A percentile compares a stretch with the other conserved stretches of the same genome.
phyloP scores from a whole-genome alignment of 2,329 filamentous ascomycete species.

The Cryphonectria japonica region DNA sequence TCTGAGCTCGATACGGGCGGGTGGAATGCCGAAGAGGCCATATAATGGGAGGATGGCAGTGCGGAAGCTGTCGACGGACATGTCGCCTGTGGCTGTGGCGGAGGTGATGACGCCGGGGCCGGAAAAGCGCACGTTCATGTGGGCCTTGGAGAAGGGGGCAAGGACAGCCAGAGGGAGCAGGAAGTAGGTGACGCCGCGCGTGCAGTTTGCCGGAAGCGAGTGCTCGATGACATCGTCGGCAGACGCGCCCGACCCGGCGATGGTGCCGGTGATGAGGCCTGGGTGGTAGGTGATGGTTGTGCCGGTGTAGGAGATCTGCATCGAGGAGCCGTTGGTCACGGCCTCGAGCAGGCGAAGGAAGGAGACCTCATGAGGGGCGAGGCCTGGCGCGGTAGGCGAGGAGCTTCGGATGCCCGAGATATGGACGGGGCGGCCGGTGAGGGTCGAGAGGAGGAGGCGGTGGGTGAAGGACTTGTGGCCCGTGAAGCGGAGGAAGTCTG shows the following conservation, averaged over 20 bases:
- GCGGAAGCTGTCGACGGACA: conserved; percentile 90
- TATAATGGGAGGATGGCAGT: conserved; percentile 91
- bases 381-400: conserved; percentile 83
- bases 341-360: conserved; percentile 93
- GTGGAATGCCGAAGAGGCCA: conserved; percentile 82
- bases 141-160: conserved; percentile 89
- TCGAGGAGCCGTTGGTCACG: conserved; percentile 90
- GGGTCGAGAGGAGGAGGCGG: conserved; percentile 85
- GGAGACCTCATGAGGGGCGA: conserved; percentile 91
- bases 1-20: conserved; percentile 80
- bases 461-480: conserved; percentile 82
- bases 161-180: conserved; percentile 86
- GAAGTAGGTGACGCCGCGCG: conserved; percentile 87
- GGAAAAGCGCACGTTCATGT: conserved; percentile 86
- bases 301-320: conserved; percentile 96
- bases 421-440: conserved; percentile 86
- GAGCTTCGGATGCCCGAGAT: conserved; percentile 92
- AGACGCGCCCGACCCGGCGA: conserved; percentile 72
- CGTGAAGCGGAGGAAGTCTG: conserved; percentile 74
- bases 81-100: conserved; percentile 80
- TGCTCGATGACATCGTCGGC: conserved; percentile 79
- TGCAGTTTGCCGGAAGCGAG: conserved; percentile 75
- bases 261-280: conserved; percentile 85
- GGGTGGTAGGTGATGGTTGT: conserved; percentile 92
- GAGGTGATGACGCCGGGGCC: conserved; percentile 93